These are phyloP conservation scores for Vanilla planifolia DNA, from an alignment of 106 monocot genomes.

Conservation along the genomic window DNA sequence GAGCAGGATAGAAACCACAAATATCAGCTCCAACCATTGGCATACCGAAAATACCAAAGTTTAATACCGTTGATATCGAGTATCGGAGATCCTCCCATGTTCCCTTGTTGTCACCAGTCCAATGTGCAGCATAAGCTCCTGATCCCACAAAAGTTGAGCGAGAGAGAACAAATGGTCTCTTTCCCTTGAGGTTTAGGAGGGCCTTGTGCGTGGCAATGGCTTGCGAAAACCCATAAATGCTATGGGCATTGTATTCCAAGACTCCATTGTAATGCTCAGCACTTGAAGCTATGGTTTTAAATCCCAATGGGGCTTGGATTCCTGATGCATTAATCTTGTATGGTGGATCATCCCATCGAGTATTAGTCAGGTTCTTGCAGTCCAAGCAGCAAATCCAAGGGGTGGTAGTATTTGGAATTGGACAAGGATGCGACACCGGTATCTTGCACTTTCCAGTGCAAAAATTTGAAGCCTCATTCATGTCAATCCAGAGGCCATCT, in stretches of 20 bases:
- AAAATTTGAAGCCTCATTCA: conserved; percentile 95
- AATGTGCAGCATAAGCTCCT: conserved; percentile 77
- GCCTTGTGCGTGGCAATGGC: conserved; percentile 74
- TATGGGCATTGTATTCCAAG: conserved; percentile 91
- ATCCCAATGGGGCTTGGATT: conserved; percentile 40
- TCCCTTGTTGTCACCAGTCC: conserved; percentile 97
- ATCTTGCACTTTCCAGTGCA: conserved; percentile 81
- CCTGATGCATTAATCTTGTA: conserved; percentile 96
- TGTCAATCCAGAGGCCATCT: conserved; percentile 97
- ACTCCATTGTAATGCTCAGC: conserved; percentile 70
- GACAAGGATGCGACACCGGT: conserved; percentile 54
- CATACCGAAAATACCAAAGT: conserved; percentile 94
- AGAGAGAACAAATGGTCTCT: conserved; percentile 82
- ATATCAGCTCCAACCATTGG: conserved; percentile 98
- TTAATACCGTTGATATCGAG: conserved; percentile 84
- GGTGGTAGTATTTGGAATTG: conserved; percentile 19
- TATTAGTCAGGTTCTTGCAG: conserved; percentile 84
- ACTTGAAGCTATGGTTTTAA: conserved; percentile 88
- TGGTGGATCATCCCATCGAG: conserved; percentile 84
- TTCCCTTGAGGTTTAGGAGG: conserved; percentile 44
- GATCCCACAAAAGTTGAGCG: conserved; percentile 87
- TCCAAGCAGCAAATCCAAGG: conserved; percentile 91
- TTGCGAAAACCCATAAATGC: conserved; percentile 83
- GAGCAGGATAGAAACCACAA: conserved; percentile 81
- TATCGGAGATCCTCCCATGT: conserved; percentile 85